Base-by-base conservation (phyloP, 2,329 filamentous ascomycete genomes). In the Xylaria sp. region DNA sequence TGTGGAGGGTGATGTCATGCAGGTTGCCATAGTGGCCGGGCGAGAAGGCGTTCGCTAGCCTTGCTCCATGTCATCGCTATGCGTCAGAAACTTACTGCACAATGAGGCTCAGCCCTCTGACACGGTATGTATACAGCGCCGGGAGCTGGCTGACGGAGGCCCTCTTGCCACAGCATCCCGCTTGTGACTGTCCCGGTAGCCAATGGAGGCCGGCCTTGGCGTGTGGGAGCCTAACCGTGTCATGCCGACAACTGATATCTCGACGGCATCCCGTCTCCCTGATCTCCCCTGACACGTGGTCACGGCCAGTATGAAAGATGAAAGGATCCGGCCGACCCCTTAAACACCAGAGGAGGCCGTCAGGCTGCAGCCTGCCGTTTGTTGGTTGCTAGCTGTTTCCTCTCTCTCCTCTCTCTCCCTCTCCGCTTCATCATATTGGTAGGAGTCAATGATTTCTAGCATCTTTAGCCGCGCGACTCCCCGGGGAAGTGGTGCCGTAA, bases 61-160 rank as follows among this genome's bases (percentile, higher is more conserved):
- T 34, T 39, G 12, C 57, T 46, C 57, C 52, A 63, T 34, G 39
- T 41, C 46, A 50, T 18, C 34, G 8, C 20, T 18, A 9, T 44
- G 23, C 37, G 20, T 48, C n/a, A 23, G 12, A 28, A 15, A 18
- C 23, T 25, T 25, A 25, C 25, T 48, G 34, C 54, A 68, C 25
- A 32, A 37, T 37, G 66, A 63, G 66, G 66, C 66, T 68, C 32
- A 56, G 55, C 23, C 7, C 18, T 63, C 18, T 34, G 46, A 20
- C 55, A 20, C 46, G 20, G 46, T 39, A 37, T 28, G 28, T 48
- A 63, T 12, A 28, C 25, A 18, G 13, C 44, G 4, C 32, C 25
- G 28, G 46, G 46, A 25, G 2, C 57, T 34, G 41, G 7, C 44
- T 50, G 51, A 50, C 8, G 51, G 20, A 39, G n/a, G 37, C 20